A percentile compares a stretch with the other conserved stretches of the same genome.
Conservation (phyloP, 148 eudicot genomes). For the Fagopyrum homotropicum region DNA sequence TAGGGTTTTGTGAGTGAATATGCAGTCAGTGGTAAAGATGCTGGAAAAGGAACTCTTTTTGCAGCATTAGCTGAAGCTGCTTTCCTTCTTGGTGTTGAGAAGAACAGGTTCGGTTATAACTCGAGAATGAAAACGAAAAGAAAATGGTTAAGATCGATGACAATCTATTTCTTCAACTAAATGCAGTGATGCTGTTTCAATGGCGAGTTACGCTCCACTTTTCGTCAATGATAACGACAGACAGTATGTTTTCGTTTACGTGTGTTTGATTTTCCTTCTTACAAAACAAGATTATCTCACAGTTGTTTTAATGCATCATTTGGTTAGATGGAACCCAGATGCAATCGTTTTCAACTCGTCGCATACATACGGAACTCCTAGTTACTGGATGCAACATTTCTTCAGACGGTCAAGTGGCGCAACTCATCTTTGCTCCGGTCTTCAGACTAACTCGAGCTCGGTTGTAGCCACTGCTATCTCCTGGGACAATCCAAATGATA, state of each 20-base stretch:
- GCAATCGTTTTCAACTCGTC: slow-evolving; percentile 83
- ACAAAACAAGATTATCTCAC: not conserved
- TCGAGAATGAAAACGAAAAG: not conserved
- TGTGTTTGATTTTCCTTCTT: not conserved
- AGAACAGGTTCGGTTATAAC: slow-evolving; percentile 40
- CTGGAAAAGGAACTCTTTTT: slow-evolving; percentile 73
- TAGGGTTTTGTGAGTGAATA: slow-evolving; percentile 99
- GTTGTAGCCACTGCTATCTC: slow-evolving; percentile 72
- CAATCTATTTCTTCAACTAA: slow-evolving; percentile 6
- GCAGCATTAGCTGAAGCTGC: slow-evolving; percentile 91
- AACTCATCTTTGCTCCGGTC: slow-evolving; percentile 42
- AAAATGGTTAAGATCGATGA: not conserved
- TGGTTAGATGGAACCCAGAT: slow-evolving; percentile 75
- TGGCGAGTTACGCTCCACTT: slow-evolving; percentile 95
- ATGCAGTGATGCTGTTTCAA: slow-evolving; percentile 76
- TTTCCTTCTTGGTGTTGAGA: slow-evolving; percentile 84
- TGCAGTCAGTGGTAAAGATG: slow-evolving; percentile 55
- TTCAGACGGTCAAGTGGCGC: slow-evolving; percentile 78
- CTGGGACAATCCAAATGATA: slow-evolving; percentile 42
- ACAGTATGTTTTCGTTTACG: slow-evolving; percentile 25
- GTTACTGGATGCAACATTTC: slow-evolving; percentile 87
- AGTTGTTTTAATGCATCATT: not conserved
- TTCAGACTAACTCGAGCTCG: slow-evolving; percentile 39
- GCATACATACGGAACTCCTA: slow-evolving; percentile 77
- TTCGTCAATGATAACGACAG: slow-evolving; percentile 68